Percentiles rank a stretch among this genome's conserved stretches.
Conservation (phyloP, 805 yeast species). For the Candida silvicultrix region DNA sequence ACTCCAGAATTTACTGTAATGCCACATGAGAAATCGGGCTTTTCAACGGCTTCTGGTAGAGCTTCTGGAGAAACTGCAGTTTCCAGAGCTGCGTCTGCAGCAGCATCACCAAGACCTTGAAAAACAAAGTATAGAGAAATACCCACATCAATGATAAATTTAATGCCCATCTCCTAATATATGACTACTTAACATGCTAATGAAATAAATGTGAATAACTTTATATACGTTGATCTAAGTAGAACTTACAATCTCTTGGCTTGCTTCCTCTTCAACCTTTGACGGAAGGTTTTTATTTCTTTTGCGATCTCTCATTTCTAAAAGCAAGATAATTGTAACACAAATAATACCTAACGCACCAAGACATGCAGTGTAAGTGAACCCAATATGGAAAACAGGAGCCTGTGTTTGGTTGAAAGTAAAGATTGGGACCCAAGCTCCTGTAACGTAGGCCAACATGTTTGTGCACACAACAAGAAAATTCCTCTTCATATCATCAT, state of each 20-base stretch:
- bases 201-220: neutral
- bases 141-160: no score
- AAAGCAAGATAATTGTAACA: neutral
- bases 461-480: slow-evolving; percentile 31
- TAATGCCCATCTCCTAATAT: no score
- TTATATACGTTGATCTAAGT: no score
- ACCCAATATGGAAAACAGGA: slow-evolving; percentile 29
- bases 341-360: slow-evolving; percentile 23
- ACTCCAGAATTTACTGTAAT: slow-evolving; percentile 3
- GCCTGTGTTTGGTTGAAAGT: slow-evolving; percentile 29
- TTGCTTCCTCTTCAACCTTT: neutral
- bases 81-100: slow-evolving; percentile 4
- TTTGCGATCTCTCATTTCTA: neutral
- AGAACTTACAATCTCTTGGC: no score
- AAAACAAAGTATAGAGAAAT: no score
- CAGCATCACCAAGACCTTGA: neutral
- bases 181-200: neutral
- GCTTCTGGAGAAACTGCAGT: slow-evolving; percentile 37
- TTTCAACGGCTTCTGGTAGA: slow-evolving; percentile 27
- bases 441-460: slow-evolving; percentile 31
- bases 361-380: slow-evolving; percentile 29
- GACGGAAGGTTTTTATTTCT: neutral
- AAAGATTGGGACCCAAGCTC: slow-evolving; percentile 32
- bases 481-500: slow-evolving; percentile 21
- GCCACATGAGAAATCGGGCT: slow-evolving; percentile 7